A percentile compares a stretch with the other conserved stretches of the same genome.
Conservation (phyloP, 2,329 filamentous ascomycete species). For the Colletotrichum sp. region DNA sequence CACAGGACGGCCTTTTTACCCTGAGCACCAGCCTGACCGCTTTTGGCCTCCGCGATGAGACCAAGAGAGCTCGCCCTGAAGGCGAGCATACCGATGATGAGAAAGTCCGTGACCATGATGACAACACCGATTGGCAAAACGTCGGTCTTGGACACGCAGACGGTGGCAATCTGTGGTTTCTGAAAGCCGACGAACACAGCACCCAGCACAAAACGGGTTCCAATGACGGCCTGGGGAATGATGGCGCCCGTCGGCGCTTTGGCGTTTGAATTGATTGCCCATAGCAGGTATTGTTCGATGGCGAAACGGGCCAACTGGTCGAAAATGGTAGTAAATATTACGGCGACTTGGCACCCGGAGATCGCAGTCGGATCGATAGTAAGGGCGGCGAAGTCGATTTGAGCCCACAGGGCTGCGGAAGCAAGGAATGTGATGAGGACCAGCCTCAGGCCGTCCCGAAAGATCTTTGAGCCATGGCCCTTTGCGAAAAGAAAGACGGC, state of each 20-base stretch:
- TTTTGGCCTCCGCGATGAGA: constrained; percentile 35
- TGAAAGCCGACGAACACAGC: constrained; percentile 61
- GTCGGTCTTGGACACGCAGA: constrained; percentile 55
- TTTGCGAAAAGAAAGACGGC: constrained; percentile 50
- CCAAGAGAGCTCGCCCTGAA: constrained; percentile 44
- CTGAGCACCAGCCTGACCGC: constrained; percentile 27
- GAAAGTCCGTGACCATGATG: constrained; percentile 49
- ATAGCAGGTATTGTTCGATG: constrained; percentile 59
- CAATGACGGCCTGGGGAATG: constrained; percentile 51
- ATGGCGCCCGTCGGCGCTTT: constrained; percentile 41
- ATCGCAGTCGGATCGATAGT: constrained; percentile 48
- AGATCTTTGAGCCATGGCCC: constrained; percentile 52
- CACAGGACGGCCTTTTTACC: constrained; percentile 47
- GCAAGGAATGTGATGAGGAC: constrained; percentile 62
- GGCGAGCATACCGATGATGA: constrained; percentile 48
- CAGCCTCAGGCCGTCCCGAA: constrained; percentile 67
- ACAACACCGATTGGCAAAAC: constrained; percentile 49
- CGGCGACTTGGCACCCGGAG: constrained; percentile 55
- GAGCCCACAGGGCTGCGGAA: constrained; percentile 58
- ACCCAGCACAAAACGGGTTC: constrained; percentile 56
- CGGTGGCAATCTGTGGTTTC: constrained; percentile 53
- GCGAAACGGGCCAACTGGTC: constrained; percentile 62
- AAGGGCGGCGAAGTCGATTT: constrained; percentile 55
- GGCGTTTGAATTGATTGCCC: constrained; percentile 49
- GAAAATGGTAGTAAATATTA: constrained; percentile 58